phyloP scores from a whole-genome alignment of 2,329 filamentous ascomycete species.

The Hawksworthiomyces lignivorus region DNA sequence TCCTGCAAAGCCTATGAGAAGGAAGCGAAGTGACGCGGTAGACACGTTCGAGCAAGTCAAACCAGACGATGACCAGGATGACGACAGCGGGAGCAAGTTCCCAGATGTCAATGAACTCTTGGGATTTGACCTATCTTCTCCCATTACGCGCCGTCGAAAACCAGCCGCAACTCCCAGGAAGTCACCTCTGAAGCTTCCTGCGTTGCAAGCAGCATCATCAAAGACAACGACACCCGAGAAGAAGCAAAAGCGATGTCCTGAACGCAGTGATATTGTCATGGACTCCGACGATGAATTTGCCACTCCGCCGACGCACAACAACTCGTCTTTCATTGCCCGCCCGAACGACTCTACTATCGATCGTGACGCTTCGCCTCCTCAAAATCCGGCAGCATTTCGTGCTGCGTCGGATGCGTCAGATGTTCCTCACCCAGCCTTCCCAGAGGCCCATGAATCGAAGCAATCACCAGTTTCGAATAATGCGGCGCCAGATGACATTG shows the following conservation, averaged over 20 bases:
- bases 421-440: constrained; percentile 6
- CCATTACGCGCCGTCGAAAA: constrained; percentile 15
- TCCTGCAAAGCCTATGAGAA: neutral
- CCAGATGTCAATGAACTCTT: constrained; percentile 45
- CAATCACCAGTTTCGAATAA: neutral
- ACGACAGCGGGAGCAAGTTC: constrained; percentile 36
- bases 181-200: neutral
- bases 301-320: constrained; percentile 32
- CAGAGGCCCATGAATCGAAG: neutral
- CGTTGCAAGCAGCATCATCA: neutral
- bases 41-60: constrained; percentile 6
- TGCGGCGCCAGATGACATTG: neutral
- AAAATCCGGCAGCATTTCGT: constrained; percentile 1
- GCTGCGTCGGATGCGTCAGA: constrained; percentile 6
- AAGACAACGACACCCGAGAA: constrained; percentile 7
- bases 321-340: constrained; percentile 24
- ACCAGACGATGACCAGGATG: constrained; percentile 19
- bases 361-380: neutral
- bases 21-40: constrained; percentile 19
- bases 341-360: constrained; percentile 4
- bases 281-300: constrained; percentile 52
- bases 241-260: constrained; percentile 12
- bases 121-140: constrained; percentile 31
- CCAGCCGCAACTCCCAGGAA: neutral
- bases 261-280: constrained; percentile 32